These are phyloP conservation scores for Zostera marina DNA, from an alignment of 116 monocot species.

Conservation along the genomic window DNA sequence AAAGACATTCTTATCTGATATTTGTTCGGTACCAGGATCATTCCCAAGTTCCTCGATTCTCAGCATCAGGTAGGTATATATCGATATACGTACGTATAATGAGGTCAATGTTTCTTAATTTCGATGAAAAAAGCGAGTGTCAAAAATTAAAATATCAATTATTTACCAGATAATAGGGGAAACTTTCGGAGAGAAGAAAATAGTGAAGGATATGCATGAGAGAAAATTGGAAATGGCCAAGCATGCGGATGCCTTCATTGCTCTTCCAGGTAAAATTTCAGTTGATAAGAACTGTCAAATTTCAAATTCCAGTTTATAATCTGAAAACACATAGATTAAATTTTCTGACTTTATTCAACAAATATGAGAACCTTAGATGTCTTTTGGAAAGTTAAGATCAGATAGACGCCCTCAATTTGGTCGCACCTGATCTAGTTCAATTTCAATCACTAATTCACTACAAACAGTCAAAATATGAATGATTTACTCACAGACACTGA, in stretches of 20 bases:
- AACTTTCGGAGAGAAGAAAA: conserved; percentile 41
- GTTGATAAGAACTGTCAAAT: too few relatives aligned
- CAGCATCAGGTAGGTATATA: conserved; percentile 23
- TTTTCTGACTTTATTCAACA: too few relatives aligned
- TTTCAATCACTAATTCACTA: not conserved
- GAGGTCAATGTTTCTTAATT: not conserved
- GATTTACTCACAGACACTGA: too few relatives aligned
- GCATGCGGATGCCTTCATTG: conserved; percentile 66
- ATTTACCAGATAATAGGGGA: conserved; percentile 42
- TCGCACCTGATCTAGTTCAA: not conserved
- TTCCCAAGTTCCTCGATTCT: conserved; percentile 41
- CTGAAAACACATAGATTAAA: too few relatives aligned
- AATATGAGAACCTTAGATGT: too few relatives aligned
- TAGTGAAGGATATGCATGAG: conserved; percentile 71
- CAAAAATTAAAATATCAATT: not conserved
- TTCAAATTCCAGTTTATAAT: too few relatives aligned
- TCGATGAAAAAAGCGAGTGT: not conserved
- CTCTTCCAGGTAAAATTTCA: conserved; percentile 43
- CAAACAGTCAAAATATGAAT: too few relatives aligned
- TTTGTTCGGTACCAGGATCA: conserved; percentile 22
- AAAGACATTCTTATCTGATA: not conserved
- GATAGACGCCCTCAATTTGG: too few relatives aligned
- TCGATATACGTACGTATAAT: not conserved
- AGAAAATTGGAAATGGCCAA: conserved; percentile 68
- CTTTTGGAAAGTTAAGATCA: too few relatives aligned